Conservation (phyloP, 768 basidiomycete species). For the Mycena belliarum region DNA sequence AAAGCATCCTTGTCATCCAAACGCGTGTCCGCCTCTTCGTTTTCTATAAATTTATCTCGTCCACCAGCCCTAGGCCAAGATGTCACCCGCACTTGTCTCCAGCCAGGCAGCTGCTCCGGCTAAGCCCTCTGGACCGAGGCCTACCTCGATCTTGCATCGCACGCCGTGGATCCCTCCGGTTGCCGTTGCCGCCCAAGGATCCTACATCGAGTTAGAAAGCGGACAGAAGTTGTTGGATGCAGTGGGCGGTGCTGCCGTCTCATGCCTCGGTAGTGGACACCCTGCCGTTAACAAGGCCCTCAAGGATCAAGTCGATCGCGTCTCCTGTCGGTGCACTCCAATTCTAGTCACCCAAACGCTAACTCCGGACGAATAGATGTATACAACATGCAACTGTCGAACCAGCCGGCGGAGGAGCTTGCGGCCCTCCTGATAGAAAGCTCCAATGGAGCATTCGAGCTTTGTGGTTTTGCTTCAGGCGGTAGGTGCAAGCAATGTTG, state of each 20-base stretch:
- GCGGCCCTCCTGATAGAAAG: constrained; percentile 64
- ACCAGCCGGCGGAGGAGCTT: constrained; percentile 77
- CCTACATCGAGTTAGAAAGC: constrained; percentile 71
- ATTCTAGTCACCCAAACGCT: background rate
- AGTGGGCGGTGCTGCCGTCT: constrained; percentile 84
- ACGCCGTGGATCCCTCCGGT: constrained; percentile 77
- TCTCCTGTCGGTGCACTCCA: constrained; percentile 59
- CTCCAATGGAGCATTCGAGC: constrained; percentile 73
- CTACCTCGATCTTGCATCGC: constrained; percentile 54
- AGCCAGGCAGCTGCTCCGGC: background rate
- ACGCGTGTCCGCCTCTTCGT: constrained; percentile 1
- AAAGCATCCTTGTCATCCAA: background rate
- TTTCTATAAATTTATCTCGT: background rate
- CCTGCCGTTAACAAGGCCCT: constrained; percentile 72
- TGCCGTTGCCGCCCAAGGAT: constrained; percentile 64
- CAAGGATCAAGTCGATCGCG: constrained; percentile 76
- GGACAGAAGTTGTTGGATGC: constrained; percentile 74
- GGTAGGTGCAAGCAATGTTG: constrained; percentile 43
- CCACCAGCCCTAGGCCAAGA: background rate
- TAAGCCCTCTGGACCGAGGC: background rate
- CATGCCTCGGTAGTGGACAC: constrained; percentile 74
- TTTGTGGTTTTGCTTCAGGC: constrained; percentile 73
- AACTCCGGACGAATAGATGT: constrained; percentile 57
- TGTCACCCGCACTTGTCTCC: background rate
- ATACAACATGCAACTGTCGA: constrained; percentile 85